phyloP scores from a whole-genome alignment of 2,329 filamentous ascomycete genomes.

The Paracorniculantispora psalliotae region DNA sequence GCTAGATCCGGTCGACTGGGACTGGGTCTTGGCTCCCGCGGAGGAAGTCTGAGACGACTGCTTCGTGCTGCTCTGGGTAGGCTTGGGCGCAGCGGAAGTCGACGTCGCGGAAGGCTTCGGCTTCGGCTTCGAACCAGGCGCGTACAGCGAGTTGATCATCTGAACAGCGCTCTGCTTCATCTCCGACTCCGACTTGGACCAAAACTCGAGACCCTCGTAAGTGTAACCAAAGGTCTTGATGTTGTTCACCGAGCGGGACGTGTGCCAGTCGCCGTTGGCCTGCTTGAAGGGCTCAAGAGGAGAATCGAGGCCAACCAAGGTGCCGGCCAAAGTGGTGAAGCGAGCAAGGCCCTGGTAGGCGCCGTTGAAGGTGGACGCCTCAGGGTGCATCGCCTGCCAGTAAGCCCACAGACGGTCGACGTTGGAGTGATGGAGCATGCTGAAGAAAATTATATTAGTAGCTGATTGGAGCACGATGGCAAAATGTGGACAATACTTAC shows the following conservation, averaged over 20 bases:
- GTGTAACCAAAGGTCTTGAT: conserved; percentile 34
- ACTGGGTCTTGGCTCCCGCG: background rate
- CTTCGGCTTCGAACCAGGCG: conserved; percentile 11
- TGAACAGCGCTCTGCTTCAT: conserved; percentile 26
- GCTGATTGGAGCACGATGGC: too few species aligned
- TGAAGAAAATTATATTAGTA: conserved; percentile 10
- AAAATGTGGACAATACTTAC: conserved; percentile 24
- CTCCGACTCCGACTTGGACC: conserved; percentile 27
- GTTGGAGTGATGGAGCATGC: conserved; percentile 49
- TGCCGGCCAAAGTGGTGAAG: conserved; percentile 37
- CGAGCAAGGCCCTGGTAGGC: conserved; percentile 31
- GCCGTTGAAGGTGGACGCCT: conserved; percentile 29
- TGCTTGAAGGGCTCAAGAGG: conserved; percentile 48
- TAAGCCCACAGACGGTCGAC: conserved; percentile 60
- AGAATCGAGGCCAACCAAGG: conserved; percentile 36
- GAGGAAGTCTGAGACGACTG: background rate
- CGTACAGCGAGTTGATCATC: conserved; percentile 33
- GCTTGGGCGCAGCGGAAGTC: background rate
- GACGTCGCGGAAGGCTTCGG: background rate
- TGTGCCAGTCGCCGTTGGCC: conserved; percentile 36
- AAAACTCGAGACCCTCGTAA: conserved; percentile 35
- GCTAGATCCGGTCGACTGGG: background rate
- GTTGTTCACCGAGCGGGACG: conserved; percentile 29
- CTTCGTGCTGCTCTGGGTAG: background rate
- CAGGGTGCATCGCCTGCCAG: conserved; percentile 41